Conservation (phyloP, 2,329 filamentous ascomycete species). For the Fusarium cyanostomum region DNA sequence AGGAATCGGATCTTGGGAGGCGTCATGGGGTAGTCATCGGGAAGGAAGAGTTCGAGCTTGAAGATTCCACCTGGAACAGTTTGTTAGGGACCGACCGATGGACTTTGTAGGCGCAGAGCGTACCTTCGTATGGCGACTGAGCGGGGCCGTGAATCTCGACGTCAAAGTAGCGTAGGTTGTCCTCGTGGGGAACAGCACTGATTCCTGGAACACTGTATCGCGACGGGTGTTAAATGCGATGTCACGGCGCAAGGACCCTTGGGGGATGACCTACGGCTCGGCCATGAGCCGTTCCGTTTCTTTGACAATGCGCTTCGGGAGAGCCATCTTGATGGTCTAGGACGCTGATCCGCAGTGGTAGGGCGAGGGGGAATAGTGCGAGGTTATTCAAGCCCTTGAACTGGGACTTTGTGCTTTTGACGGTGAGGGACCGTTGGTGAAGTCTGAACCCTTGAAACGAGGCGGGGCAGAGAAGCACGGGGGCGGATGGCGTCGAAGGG, state of each 20-base stretch:
- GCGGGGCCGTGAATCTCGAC: slow-evolving; percentile 94
- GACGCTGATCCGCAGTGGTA: not conserved
- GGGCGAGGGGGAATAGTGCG: not conserved
- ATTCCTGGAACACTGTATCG: slow-evolving; percentile 86
- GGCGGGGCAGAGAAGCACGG: slow-evolving; percentile 18
- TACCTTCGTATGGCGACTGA: slow-evolving; percentile 95
- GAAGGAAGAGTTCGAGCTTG: slow-evolving; percentile 96
- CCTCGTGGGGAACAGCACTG: slow-evolving; percentile 93
- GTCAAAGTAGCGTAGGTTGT: slow-evolving; percentile 98
- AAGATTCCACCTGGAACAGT: slow-evolving; percentile 75
- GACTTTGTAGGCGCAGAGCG: slow-evolving; percentile 30
- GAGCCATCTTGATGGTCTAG: slow-evolving; percentile 63
- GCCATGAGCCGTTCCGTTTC: slow-evolving; percentile 97
- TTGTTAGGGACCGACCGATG: slow-evolving; percentile 10
- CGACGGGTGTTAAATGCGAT: slow-evolving; percentile 32
- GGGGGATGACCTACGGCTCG: slow-evolving; percentile 76
- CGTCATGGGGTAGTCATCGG: slow-evolving; percentile 99
- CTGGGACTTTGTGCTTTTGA: slow-evolving; percentile 6
- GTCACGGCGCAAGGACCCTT: slow-evolving; percentile 10
- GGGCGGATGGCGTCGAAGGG: slow-evolving; percentile 11
- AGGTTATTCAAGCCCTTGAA: not conserved
- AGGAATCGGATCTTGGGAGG: slow-evolving; percentile 98
- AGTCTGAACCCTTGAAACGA: slow-evolving; percentile 27
- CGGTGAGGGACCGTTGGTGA: slow-evolving; percentile 19
- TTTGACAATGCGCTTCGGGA: slow-evolving; percentile 97